These are phyloP conservation scores for Saitozyma podzolica DNA, from an alignment of 768 basidiomycete species.

Conservation along the genomic window DNA sequence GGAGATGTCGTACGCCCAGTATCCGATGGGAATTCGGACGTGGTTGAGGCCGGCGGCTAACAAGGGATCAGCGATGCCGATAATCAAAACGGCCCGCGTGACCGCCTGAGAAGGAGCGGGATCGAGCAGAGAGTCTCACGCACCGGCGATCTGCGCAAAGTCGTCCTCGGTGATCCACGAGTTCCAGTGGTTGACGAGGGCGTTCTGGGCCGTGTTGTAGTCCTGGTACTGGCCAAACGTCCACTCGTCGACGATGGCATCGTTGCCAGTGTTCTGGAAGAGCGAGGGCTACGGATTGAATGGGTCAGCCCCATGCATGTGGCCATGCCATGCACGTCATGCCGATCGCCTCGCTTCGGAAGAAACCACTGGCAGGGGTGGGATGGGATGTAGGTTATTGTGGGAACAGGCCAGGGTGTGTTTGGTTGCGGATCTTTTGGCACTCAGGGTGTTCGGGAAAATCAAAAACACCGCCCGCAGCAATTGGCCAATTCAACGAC, in stretches of 20 bases:
- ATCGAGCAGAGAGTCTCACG: constrained; percentile 10
- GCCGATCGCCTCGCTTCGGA: neutral
- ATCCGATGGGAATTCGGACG: constrained; percentile 49
- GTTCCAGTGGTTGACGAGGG: constrained; percentile 49
- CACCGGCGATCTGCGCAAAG: constrained; percentile 47
- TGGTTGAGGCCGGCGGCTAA: constrained; percentile 41
- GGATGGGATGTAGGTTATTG: too few relatives aligned
- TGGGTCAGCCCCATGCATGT: neutral
- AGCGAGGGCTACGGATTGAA: constrained; percentile 35
- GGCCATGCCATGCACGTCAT: neutral
- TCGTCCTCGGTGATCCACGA: constrained; percentile 54
- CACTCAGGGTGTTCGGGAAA: too few relatives aligned
- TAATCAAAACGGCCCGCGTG: too few relatives aligned
- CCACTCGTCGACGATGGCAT: constrained; percentile 51
- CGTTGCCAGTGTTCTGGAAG: constrained; percentile 43
- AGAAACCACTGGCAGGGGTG: neutral
- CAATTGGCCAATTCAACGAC: neutral
- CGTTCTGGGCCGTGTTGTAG: constrained; percentile 24
- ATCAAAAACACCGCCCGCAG: too few relatives aligned
- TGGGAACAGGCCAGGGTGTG: too few relatives aligned
- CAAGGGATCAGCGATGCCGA: neutral
- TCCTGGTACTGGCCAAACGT: constrained; percentile 49
- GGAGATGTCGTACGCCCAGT: constrained; percentile 48
- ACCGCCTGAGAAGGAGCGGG: too few relatives aligned
- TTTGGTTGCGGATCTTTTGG: too few relatives aligned